A percentile compares a stretch with the other conserved stretches of the same genome.
Conservation (phyloP, 2,329 filamentous ascomycete genomes). For the Colletotrichum destructivum region DNA sequence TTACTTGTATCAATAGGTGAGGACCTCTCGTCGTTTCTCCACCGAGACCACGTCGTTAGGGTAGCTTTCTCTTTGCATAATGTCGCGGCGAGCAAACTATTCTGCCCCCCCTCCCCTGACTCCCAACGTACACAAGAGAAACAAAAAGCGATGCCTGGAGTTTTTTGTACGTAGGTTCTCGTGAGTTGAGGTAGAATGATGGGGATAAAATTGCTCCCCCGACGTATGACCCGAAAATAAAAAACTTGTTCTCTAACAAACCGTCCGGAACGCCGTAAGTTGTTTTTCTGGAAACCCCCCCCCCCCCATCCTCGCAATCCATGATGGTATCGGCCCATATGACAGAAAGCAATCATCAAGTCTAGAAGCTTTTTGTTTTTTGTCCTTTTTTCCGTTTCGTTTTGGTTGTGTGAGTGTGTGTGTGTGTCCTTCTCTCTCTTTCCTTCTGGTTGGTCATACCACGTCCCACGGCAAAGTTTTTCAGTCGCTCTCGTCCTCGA, state of each 20-base stretch:
- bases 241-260: conserved; percentile 18
- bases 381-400: background rate
- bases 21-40: conserved; percentile 29
- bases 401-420: background rate
- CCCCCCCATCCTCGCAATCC: conserved; percentile 39
- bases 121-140: background rate
- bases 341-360: conserved; percentile 42
- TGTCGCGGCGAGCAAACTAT: background rate
- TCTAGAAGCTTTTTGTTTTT: conserved; percentile 34
- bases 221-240: conserved; percentile 29
- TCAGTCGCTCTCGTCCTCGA: conserved; percentile 47
- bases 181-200: background rate
- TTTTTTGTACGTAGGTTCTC: background rate
- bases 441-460: background rate
- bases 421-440: too few relatives aligned
- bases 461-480: background rate
- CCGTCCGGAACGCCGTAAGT: conserved; percentile 38
- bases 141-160: background rate
- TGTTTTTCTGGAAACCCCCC: conserved; percentile 23
- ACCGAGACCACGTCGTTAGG: conserved; percentile 12
- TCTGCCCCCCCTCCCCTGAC: background rate
- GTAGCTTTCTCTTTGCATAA: conserved; percentile 24
- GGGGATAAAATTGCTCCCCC: conserved; percentile 16
- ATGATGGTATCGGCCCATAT: conserved; percentile 45
- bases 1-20: conserved; percentile 42